Percentiles rank a stretch among this genome's conserved stretches.
These are phyloP conservation scores for Solanum habrochaites DNA, from an alignment of 257 asterid species.

Conservation along the genomic window DNA sequence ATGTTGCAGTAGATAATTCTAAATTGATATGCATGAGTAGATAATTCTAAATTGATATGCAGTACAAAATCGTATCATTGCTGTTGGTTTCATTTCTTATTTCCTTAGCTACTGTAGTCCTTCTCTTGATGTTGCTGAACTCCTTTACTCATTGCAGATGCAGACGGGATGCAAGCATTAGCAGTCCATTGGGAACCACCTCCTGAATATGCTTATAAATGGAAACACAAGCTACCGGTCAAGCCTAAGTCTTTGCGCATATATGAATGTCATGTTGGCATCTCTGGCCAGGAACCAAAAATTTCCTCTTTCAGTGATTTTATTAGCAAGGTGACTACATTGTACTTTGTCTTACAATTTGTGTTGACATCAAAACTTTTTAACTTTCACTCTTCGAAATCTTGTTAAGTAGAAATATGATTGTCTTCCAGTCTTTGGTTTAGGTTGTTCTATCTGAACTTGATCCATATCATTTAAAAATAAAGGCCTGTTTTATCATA, in stretches of 20 bases:
- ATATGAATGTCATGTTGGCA: constrained; percentile 95
- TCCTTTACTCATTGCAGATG: constrained; percentile 31
- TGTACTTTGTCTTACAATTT: neutral
- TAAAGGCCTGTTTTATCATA: neutral
- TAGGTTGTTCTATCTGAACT: neutral
- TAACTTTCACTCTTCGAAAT: neutral
- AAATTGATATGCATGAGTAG: neutral
- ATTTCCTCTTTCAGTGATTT: constrained; percentile 65
- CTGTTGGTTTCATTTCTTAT: neutral
- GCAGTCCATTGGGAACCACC: constrained; percentile 98
- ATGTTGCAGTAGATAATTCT: neutral
- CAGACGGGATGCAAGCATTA: constrained; percentile 63
- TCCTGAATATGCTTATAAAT: constrained; percentile 66
- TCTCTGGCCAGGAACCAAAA: constrained; percentile 65
- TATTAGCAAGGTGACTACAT: constrained; percentile 39
- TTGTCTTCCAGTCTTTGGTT: neutral
- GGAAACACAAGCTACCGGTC: constrained; percentile 69
- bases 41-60: neutral
- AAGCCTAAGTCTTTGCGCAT: constrained; percentile 81
- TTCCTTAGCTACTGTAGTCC: neutral
- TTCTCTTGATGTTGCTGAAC: neutral
- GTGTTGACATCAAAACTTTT: neutral
- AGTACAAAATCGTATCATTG: neutral
- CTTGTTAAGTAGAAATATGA: neutral
- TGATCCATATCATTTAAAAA: neutral